Evolutionary conservation across 2,329 filamentous ascomycete genomes (phyloP).

Genomic region (Sclerotinia borealis): DNA sequence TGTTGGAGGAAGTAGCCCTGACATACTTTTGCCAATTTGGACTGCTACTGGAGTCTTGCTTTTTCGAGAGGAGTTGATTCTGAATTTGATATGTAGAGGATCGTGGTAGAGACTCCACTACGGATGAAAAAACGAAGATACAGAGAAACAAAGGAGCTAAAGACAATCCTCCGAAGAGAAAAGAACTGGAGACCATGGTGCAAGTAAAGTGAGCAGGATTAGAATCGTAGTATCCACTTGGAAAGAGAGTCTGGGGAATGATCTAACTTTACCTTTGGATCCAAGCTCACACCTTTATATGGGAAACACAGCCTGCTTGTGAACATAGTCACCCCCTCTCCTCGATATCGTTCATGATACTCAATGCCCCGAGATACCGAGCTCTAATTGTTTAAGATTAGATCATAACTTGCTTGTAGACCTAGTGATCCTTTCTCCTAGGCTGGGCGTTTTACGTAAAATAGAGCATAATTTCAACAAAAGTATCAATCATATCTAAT

Average conservation of each 20-base stretch:
- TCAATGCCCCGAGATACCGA: slow-evolving; percentile 5
- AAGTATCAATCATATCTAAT: too few species aligned
- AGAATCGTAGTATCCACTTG: neutral
- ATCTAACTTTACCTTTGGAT: neutral
- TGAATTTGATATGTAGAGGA: neutral
- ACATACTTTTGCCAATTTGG: slow-evolving; percentile 37
- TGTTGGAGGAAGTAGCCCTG: slow-evolving; percentile 33
- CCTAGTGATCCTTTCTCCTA: too few species aligned
- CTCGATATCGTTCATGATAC: neutral
- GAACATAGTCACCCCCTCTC: neutral
- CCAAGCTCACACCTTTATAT: neutral
- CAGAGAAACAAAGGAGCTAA: neutral
- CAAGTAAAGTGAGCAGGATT: neutral
- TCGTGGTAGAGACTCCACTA: neutral
- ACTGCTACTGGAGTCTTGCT: neutral
- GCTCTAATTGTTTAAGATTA: neutral
- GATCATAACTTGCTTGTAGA: neutral
- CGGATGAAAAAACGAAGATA: neutral
- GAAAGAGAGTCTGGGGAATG: neutral
- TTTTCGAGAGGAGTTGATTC: neutral
- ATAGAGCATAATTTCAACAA: too few species aligned
- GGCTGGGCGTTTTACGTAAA: too few species aligned
- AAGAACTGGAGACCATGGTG: neutral
- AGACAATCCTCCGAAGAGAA: neutral
- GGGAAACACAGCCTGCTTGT: neutral